These are phyloP conservation scores for Aspergillus fructus DNA, from an alignment of 2,329 filamentous ascomycete species.

Conservation along the genomic window DNA sequence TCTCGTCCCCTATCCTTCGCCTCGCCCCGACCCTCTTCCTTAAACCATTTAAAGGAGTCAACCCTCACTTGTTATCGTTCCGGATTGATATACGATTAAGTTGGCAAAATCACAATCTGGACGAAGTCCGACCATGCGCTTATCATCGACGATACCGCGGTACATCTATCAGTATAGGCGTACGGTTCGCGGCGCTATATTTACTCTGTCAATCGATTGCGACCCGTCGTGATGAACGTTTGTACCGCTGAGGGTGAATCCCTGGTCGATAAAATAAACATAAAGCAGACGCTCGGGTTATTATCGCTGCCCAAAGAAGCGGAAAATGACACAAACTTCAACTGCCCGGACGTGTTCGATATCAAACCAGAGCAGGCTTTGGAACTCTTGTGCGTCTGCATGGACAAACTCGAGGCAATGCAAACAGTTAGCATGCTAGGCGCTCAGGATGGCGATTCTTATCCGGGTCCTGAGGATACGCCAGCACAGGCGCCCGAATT, in stretches of 20 bases:
- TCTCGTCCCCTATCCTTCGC: neutral
- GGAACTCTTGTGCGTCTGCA: conserved; percentile 70
- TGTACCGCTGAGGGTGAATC: conserved; percentile 1
- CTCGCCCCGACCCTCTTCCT: neutral
- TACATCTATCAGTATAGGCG: conserved; percentile 29
- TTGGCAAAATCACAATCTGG: conserved; percentile 3
- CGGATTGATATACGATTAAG: neutral
- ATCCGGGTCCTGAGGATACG: conserved; percentile 33
- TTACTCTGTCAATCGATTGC: conserved; percentile 8
- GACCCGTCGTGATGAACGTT: conserved; percentile 24
- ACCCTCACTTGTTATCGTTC: neutral
- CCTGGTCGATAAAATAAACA: neutral
- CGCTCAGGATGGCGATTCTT: conserved; percentile 7
- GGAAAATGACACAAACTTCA: neutral
- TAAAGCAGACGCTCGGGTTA: neutral
- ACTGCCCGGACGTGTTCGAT: conserved; percentile 55
- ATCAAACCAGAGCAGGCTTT: conserved; percentile 73
- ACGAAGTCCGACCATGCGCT: conserved; percentile 35
- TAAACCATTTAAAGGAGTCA: neutral
- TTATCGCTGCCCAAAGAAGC: neutral
- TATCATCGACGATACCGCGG: conserved; percentile 23
- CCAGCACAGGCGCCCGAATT: conserved; percentile 30
- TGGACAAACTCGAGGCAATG: conserved; percentile 52
- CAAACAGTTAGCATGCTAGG: conserved; percentile 61
- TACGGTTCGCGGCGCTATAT: conserved; percentile 16